Conservation (phyloP, 352 stramenopile species). For the Saprolegnia parasitica region DNA sequence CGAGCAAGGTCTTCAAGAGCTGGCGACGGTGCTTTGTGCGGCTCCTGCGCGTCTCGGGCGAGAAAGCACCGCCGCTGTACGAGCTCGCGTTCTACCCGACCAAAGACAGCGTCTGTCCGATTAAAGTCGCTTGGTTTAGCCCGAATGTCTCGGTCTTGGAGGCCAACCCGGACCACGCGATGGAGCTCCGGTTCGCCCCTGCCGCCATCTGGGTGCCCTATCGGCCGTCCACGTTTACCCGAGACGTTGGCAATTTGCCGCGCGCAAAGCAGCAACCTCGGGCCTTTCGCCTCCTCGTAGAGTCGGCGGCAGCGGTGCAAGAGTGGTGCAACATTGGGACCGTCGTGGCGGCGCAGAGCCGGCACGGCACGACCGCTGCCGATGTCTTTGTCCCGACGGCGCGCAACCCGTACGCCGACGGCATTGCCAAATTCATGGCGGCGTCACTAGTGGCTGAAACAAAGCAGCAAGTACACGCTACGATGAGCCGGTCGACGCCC, state of each 20-base stretch:
- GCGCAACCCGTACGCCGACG: neutral
- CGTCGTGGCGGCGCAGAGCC: neutral
- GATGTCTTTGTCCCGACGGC: neutral
- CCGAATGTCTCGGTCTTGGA: neutral
- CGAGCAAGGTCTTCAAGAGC: neutral
- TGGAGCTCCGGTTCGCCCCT: neutral
- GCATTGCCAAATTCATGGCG: neutral
- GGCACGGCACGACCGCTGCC: too few species aligned
- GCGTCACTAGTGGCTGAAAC: neutral
- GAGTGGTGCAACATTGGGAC: neutral
- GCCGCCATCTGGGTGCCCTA: neutral
- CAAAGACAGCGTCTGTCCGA: neutral
- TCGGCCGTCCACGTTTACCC: neutral
- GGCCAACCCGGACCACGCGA: neutral
- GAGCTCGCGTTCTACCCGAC: conserved; percentile 19
- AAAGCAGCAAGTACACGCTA: neutral
- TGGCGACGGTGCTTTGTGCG: conserved; percentile 22
- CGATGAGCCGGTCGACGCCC: neutral
- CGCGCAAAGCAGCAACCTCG: neutral
- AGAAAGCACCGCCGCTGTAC: neutral
- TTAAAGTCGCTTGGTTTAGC: conserved; percentile 20
- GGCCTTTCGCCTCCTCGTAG: neutral
- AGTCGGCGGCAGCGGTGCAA: neutral
- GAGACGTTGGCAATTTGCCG: neutral
- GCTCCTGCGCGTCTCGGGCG: conserved; percentile 10